These are phyloP conservation scores for Aspergillus conjunctus DNA, from an alignment of 495 filamentous ascomycete species.

Conservation along the genomic window DNA sequence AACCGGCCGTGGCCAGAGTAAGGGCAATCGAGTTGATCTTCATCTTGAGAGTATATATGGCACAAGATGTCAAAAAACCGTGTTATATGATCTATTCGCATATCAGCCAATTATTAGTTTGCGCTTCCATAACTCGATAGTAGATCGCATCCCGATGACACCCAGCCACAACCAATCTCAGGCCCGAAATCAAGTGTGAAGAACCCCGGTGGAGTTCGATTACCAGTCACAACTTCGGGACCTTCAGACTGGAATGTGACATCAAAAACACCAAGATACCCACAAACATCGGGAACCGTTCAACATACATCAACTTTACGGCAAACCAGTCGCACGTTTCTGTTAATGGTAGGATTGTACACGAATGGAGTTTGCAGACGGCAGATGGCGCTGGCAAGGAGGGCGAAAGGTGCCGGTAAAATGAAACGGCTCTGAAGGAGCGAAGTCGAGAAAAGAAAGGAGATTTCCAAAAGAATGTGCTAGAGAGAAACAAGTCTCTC, in stretches of 20 bases:
- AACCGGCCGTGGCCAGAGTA: constrained; percentile 49
- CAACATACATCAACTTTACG: constrained; percentile 41
- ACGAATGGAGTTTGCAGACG: constrained; percentile 27
- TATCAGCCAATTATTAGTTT: background rate
- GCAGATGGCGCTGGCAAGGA: constrained; percentile 3
- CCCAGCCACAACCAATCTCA: background rate
- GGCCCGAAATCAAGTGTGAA: background rate
- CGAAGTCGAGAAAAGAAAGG: constrained; percentile 26
- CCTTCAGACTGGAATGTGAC: background rate
- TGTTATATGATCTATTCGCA: constrained; percentile 8
- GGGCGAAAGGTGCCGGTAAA: constrained; percentile 2
- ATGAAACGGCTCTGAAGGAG: constrained; percentile 30
- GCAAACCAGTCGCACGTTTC: constrained; percentile 38
- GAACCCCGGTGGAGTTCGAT: background rate
- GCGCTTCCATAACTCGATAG: background rate
- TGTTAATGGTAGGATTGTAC: constrained; percentile 35
- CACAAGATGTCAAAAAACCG: background rate
- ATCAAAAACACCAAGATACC: background rate
- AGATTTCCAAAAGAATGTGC: constrained; percentile 47
- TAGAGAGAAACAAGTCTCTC: constrained; percentile 49
- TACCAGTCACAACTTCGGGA: constrained; percentile 1
- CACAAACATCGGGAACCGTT: background rate
- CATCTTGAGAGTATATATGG: constrained; percentile 36
- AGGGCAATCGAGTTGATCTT: constrained; percentile 50
- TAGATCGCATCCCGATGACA: background rate